phyloP scores from a whole-genome alignment of 768 basidiomycete species.

The Russula abietina region DNA sequence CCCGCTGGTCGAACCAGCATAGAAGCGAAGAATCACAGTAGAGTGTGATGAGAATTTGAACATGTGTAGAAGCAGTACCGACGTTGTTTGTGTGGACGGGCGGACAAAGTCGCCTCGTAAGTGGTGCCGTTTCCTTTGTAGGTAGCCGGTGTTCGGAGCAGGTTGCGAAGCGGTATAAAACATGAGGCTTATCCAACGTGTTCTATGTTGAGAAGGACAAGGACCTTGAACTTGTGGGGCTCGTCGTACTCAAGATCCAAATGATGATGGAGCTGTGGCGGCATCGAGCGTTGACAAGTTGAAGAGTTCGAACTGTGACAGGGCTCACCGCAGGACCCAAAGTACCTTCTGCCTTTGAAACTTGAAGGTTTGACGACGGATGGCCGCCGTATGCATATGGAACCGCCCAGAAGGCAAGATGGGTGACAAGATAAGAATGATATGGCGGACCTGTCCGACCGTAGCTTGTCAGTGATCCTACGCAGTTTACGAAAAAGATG shows the following conservation, averaged over 20 bases:
- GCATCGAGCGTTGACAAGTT: background rate
- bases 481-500: background rate
- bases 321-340: background rate
- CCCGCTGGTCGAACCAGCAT: background rate
- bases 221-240: background rate
- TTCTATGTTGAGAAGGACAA: background rate
- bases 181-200: background rate
- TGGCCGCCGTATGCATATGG: background rate
- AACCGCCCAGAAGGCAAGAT: no score
- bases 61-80: background rate
- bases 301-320: background rate
- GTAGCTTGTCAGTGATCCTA: background rate
- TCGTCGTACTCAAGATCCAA: background rate
- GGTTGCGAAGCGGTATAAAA: background rate
- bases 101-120: no score
- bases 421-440: background rate
- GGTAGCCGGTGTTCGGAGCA: background rate
- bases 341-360: background rate
- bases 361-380: background rate
- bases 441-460: background rate
- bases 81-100: background rate
- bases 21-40: background rate
- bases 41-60: background rate
- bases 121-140: background rate
- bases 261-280: background rate